Percentiles rank a stretch among this genome's conserved stretches.
Evolutionary conservation across 1,284 basidiomycete genomes (phyloP).

Genomic region (Neolentinus lepideus): DNA sequence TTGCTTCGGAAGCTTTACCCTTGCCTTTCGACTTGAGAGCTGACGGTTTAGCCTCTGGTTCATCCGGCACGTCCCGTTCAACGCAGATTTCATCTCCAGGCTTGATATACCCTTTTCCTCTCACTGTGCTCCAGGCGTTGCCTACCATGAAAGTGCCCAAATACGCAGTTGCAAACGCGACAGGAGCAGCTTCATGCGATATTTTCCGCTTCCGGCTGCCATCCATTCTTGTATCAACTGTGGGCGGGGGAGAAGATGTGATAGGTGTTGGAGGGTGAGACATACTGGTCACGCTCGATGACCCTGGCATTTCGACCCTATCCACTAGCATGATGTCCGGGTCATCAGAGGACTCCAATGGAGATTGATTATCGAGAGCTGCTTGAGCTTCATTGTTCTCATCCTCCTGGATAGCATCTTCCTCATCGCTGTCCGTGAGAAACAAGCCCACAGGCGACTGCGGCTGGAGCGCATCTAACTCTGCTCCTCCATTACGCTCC

Average conservation of each 20-base stretch:
- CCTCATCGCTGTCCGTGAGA: slow-evolving; percentile 53
- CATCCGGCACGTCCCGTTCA: slow-evolving; percentile 43
- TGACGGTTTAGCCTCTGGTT: slow-evolving; percentile 16
- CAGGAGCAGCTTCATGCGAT: slow-evolving; percentile 20
- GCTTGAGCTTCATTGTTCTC: neutral
- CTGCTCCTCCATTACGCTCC: neutral
- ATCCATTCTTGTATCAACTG: slow-evolving; percentile 5
- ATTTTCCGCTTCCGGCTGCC: slow-evolving; percentile 43
- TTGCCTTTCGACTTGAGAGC: slow-evolving; percentile 14
- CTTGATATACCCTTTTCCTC: slow-evolving; percentile 62
- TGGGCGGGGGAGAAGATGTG: slow-evolving; percentile 20
- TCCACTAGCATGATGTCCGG: slow-evolving; percentile 19
- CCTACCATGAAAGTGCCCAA: slow-evolving; percentile 65
- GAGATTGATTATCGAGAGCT: neutral
- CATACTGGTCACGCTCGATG: slow-evolving; percentile 33
- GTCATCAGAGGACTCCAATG: slow-evolving; percentile 14
- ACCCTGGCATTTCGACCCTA: slow-evolving; percentile 23
- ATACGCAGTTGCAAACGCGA: slow-evolving; percentile 30
- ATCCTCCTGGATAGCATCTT: slow-evolving; percentile 19
- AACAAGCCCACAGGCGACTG: slow-evolving; percentile 30
- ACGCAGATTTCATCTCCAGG: slow-evolving; percentile 53
- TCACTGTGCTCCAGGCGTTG: slow-evolving; percentile 78
- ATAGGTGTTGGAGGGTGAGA: slow-evolving; percentile 22
- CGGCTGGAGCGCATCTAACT: slow-evolving; percentile 14
- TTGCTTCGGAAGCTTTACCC: slow-evolving; percentile 15